phyloP scores from a whole-genome alignment of 495 filamentous ascomycete species.

The Chaetomium tenue region DNA sequence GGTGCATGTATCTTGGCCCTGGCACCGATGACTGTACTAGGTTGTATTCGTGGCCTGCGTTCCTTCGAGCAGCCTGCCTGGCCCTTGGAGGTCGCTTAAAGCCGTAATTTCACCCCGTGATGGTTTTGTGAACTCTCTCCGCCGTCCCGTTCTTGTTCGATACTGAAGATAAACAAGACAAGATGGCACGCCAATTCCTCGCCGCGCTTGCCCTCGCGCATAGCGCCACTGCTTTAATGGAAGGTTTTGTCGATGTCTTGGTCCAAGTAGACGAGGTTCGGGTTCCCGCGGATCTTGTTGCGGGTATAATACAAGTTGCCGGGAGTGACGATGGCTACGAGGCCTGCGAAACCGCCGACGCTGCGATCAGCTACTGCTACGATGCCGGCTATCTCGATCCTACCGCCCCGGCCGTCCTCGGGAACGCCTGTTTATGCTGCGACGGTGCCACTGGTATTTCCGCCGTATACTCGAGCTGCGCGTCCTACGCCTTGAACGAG shows the following conservation, averaged over 20 bases:
- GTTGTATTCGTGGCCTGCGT: not conserved
- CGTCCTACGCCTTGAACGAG: slow-evolving; percentile 26
- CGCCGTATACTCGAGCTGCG: slow-evolving; percentile 27
- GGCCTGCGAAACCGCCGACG: slow-evolving; percentile 27
- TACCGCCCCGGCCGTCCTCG: slow-evolving; percentile 11
- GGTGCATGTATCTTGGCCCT: not conserved
- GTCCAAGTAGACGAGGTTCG: slow-evolving; percentile 13
- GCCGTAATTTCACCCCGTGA: not conserved
- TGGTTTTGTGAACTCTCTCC: not conserved
- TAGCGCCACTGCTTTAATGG: slow-evolving; percentile 19
- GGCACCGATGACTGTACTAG: not conserved
- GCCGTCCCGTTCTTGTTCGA: not conserved
- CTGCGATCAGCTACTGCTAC: slow-evolving; percentile 19
- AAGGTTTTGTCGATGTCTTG: slow-evolving; percentile 22
- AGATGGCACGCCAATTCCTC: slow-evolving; percentile 18
- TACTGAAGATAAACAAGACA: not conserved
- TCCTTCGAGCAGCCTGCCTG: not conserved
- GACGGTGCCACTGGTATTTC: slow-evolving; percentile 10
- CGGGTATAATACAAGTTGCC: slow-evolving; percentile 2
- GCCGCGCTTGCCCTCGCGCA: slow-evolving; percentile 19
- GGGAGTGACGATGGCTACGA: not conserved
- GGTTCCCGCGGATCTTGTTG: not conserved
- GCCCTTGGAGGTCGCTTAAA: slow-evolving; percentile 1
- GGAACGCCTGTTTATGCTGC: slow-evolving; percentile 31
- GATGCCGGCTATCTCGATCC: slow-evolving; percentile 18